Evolutionary conservation across 148 eudicot genomes (phyloP).

Genomic region (Talinum fruticosum): DNA sequence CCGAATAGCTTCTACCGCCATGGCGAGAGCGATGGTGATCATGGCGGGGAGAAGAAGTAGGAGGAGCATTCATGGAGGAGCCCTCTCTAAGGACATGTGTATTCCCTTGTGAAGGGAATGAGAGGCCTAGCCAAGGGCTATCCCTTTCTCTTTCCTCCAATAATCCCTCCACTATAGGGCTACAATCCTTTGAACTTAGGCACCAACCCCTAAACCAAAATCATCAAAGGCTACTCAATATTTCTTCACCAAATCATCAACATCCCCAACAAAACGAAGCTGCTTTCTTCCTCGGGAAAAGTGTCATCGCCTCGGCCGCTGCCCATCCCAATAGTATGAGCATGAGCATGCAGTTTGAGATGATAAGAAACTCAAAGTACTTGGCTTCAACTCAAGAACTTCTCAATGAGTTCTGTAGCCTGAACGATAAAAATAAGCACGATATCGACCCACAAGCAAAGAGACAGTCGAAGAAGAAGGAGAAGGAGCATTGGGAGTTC

Average conservation of each 20-base stretch:
- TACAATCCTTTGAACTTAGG: conserved; percentile 72
- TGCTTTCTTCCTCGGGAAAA: conserved; percentile 29
- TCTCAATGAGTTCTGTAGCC: conserved; percentile 74
- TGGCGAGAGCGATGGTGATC: not conserved
- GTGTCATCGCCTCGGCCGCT: conserved; percentile 1
- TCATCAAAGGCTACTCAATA: conserved; percentile 2
- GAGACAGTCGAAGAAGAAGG: conserved; percentile 27
- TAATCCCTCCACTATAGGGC: conserved; percentile 66
- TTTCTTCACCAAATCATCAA: not conserved
- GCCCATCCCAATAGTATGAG: not conserved
- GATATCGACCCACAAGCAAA: conserved; percentile 25
- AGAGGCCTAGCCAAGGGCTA: conserved; percentile 91
- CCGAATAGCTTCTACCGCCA: conserved; percentile 23
- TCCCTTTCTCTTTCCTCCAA: conserved; percentile 75
- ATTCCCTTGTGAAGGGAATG: conserved; percentile 78
- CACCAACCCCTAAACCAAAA: conserved; percentile 18
- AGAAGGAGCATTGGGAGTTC: conserved; percentile 22
- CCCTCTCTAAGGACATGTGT: conserved; percentile 52
- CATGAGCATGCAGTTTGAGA: conserved; percentile 28
- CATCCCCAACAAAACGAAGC: conserved; percentile 25
- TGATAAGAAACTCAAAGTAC: conserved; percentile 64
- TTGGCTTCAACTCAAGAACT: conserved; percentile 73
- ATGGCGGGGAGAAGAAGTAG: not conserved
- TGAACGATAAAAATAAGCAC: conserved; percentile 27
- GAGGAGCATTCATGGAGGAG: conserved; percentile 33